Percentiles rank a stretch among this genome's conserved stretches.
phyloP scores from a whole-genome alignment of 768 basidiomycete species.

The Boletus bicolor region DNA sequence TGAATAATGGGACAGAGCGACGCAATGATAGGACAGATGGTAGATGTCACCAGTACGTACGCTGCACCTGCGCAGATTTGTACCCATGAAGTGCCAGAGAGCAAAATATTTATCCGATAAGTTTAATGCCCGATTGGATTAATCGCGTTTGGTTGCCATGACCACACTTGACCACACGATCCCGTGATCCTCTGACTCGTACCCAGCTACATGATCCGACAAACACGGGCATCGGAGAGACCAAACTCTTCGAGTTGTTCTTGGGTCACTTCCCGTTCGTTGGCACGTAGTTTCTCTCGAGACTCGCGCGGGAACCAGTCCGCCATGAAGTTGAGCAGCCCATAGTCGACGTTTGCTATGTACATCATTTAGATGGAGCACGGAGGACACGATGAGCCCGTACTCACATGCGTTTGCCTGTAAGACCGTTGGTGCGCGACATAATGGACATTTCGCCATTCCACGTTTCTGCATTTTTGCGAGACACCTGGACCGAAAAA shows the following conservation, averaged over 20 bases:
- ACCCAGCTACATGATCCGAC: constrained; percentile 39
- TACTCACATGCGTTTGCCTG: constrained; percentile 71
- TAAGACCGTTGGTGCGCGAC: constrained; percentile 73
- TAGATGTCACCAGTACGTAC: not conserved
- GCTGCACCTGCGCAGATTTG: no score
- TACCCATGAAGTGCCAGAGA: not conserved
- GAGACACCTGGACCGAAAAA: constrained; percentile 48
- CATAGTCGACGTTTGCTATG: constrained; percentile 76
- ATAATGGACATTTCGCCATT: constrained; percentile 77
- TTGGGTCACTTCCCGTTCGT: constrained; percentile 67
- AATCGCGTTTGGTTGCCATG: not conserved
- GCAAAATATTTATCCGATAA: not conserved
- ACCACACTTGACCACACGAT: not conserved
- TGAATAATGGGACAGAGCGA: not conserved
- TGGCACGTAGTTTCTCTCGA: constrained; percentile 65
- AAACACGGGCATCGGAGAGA: constrained; percentile 34
- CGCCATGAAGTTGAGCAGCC: constrained; percentile 79
- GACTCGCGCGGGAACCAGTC: constrained; percentile 91
- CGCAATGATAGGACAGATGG: not conserved
- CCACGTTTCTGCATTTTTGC: constrained; percentile 90
- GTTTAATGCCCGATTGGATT: not conserved
- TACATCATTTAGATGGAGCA: not conserved
- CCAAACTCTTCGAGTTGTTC: constrained; percentile 72
- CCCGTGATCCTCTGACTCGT: no score
- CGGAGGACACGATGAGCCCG: not conserved